Percentiles rank a stretch among this genome's conserved stretches.
Conservation (phyloP, 2,329 filamentous ascomycete genomes). For the Didymella arachidicola region DNA sequence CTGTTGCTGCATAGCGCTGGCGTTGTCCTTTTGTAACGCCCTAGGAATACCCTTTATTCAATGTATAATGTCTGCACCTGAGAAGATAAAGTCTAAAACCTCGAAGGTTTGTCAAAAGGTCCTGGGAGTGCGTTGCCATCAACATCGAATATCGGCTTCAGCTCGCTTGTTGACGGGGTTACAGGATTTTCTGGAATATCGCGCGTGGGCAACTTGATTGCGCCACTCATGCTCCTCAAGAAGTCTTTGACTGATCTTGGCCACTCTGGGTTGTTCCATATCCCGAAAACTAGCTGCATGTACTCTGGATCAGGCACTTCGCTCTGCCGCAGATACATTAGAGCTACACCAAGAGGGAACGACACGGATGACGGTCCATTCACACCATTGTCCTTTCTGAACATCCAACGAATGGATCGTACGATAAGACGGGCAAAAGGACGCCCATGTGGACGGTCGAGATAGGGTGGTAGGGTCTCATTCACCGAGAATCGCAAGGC, state of each 20-base stretch:
- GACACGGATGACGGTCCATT: conserved; percentile 31
- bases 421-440: conserved; percentile 36
- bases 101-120: conserved; percentile 5
- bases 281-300: conserved; percentile 18
- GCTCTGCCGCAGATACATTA: conserved; percentile 31
- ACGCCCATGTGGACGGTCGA: conserved; percentile 30
- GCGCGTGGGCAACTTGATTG: neutral
- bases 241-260: conserved; percentile 34
- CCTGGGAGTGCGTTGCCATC: conserved; percentile 2
- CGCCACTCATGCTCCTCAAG: conserved; percentile 29
- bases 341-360: conserved; percentile 33
- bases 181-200: neutral
- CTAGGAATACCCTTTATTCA: neutral
- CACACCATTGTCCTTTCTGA: conserved; percentile 31
- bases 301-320: conserved; percentile 26
- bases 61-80: conserved; percentile 18
- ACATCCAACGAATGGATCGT: conserved; percentile 34
- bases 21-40: conserved; percentile 4
- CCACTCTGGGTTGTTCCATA: conserved; percentile 29
- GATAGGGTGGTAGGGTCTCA: conserved; percentile 19
- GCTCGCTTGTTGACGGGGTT: conserved; percentile 13
- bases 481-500: conserved; percentile 18
- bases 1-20: conserved; percentile 24
- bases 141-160: conserved; percentile 6
- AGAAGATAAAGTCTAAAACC: conserved; percentile 12